Conservation (phyloP, 345 rosid genomes). For the Arabidopsis arenosa region DNA sequence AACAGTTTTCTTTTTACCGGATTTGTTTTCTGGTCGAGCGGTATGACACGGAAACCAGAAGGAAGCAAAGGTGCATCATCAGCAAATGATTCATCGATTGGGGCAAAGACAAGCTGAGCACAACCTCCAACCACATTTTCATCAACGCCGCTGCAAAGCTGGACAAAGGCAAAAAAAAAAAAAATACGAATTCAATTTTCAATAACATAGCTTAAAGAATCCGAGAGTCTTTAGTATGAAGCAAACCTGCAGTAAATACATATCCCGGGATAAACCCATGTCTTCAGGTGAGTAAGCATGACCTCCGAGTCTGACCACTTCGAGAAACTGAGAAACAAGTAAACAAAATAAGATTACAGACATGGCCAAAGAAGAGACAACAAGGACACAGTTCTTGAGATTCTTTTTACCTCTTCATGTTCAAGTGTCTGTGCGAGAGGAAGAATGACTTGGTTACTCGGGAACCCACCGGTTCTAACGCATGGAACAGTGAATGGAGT, state of each 20-base stretch:
- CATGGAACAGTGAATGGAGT: constrained; percentile 84
- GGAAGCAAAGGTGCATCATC: constrained; percentile 95
- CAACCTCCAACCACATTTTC: constrained; percentile 89
- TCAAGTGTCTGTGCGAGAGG: constrained; percentile 94
- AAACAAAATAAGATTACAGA: background rate
- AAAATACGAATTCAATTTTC: background rate
- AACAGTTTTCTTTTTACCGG: constrained; percentile 24
- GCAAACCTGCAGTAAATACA: constrained; percentile 86
- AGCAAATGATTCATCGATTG: constrained; percentile 92
- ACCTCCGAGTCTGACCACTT: constrained; percentile 92
- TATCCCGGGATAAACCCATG: constrained; percentile 79
- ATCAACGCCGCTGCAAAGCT: constrained; percentile 92
- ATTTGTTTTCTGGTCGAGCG: constrained; percentile 78
- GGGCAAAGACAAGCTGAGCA: constrained; percentile 96
- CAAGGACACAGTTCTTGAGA: constrained; percentile 9
- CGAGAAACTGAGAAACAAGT: constrained; percentile 62
- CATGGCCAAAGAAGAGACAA: constrained; percentile 11
- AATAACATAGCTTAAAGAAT: background rate
- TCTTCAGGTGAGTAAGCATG: constrained; percentile 89
- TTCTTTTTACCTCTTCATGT: constrained; percentile 77
- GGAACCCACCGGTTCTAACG: constrained; percentile 79
- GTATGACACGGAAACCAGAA: constrained; percentile 94
- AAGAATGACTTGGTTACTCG: constrained; percentile 85
- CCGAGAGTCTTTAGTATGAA: background rate
- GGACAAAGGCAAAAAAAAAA: constrained; percentile 6